Percentiles rank a stretch among this genome's conserved stretches.
These are phyloP conservation scores for Cystobasidium pallidum DNA, from an alignment of 1,284 basidiomycete species.

Conservation along the genomic window DNA sequence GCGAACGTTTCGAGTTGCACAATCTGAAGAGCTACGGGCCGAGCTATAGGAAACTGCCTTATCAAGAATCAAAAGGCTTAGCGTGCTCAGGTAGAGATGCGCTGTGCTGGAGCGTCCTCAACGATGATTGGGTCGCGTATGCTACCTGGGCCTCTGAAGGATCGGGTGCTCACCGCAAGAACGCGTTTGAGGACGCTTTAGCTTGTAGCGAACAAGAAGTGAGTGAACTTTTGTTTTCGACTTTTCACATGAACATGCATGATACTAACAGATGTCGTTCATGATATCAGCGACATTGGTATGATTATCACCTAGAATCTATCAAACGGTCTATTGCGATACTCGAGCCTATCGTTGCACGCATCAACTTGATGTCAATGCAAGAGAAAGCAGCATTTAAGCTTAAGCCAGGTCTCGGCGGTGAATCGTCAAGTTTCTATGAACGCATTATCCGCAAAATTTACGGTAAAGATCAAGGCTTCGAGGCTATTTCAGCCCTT, in stretches of 20 bases:
- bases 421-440: constrained; percentile 83
- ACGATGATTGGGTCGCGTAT: constrained; percentile 95
- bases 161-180: constrained; percentile 83
- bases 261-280: constrained; percentile 18
- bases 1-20: constrained; percentile 62
- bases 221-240: neutral
- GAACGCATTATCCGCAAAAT: constrained; percentile 81
- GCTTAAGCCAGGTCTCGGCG: constrained; percentile 85
- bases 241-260: neutral
- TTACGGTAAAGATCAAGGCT: constrained; percentile 72
- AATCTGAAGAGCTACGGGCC: constrained; percentile 67
- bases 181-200: constrained; percentile 90
- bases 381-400: constrained; percentile 85
- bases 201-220: constrained; percentile 98
- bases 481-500: constrained; percentile 84
- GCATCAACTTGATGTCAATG: constrained; percentile 84
- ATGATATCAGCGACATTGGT: constrained; percentile 68
- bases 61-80: constrained; percentile 78
- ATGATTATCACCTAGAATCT: constrained; percentile 91
- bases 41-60: constrained; percentile 88
- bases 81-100: constrained; percentile 94
- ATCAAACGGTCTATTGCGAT: constrained; percentile 85
- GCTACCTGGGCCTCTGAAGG: constrained; percentile 97
- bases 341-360: constrained; percentile 81
- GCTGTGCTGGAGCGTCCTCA: constrained; percentile 93